Base-by-base conservation (phyloP, 805 yeast species). In the Candida railenensis region DNA sequence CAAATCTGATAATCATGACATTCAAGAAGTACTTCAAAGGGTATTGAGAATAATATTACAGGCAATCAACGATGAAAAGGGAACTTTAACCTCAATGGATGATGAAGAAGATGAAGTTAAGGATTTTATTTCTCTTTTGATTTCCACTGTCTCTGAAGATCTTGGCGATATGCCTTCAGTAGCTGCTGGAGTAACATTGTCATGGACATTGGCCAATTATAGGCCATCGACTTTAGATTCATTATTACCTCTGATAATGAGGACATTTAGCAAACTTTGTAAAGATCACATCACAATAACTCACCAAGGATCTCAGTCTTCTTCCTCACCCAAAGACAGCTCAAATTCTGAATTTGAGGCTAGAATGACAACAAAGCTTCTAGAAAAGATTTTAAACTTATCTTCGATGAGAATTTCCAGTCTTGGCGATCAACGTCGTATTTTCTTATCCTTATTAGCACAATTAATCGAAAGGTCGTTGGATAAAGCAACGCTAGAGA, bases 341-440 rank as follows among this genome's bases (percentile, higher is more conserved):
- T n/a, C 60, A 4, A 58, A 60, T 30, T 61, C 71, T 11, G 96
- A 87, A 45, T 78, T 77, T 53, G 96, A 89, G 58, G 87, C 92
- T 7, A 83, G 80, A 57, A 85, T 87, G 76, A 86, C 95, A 0
- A 85, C 94, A 0, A 81, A 78, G 48, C 66, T 90, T 32, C 69
- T 94, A 39, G 89, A 86, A 48, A 87, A 86, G 62, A 81, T 89
- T 21, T 69, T 94, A 44, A 83, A 85, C 52, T 76, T 92, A 44
- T 82, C 92, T 1, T 82, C 96, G 0, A 77, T 80, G 73, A 80
- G 97, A 53, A 88, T 94, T 3, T 81, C 95, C 0, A 77, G 80
- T n/a, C 71, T 95, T 21, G 97, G 96, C 2, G 99, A 94, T 55
- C 96, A 92, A 58, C 80, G 99, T 49, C 78, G 99, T 43, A 83